Conservation (phyloP, 2,329 filamentous ascomycete species). For the Exophiala sp. region DNA sequence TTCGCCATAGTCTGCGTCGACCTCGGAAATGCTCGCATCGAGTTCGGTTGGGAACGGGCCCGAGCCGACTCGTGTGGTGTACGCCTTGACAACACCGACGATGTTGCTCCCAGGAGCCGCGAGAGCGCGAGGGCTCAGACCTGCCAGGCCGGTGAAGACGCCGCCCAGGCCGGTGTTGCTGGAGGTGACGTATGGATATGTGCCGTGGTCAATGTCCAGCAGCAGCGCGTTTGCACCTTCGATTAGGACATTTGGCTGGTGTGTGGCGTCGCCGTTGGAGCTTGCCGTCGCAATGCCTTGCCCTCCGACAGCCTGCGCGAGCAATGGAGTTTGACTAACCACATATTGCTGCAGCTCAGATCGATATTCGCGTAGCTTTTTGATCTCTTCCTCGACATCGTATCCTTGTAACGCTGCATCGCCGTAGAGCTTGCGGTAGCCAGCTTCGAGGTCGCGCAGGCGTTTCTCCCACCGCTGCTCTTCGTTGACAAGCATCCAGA, state of each 20-base stretch:
- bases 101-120: conserved; percentile 43
- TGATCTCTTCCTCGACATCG: conserved; percentile 58
- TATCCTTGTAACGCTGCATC: conserved; percentile 51
- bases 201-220: conserved; percentile 56
- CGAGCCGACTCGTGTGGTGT: conserved; percentile 58
- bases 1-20: conserved; percentile 38
- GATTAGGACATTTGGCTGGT: conserved; percentile 57
- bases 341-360: conserved; percentile 48
- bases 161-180: conserved; percentile 48
- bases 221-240: conserved; percentile 64
- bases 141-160: conserved; percentile 57
- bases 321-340: conserved; percentile 42
- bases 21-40: conserved; percentile 17
- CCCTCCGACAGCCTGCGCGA: conserved; percentile 22
- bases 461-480: conserved; percentile 29
- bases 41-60: conserved; percentile 62
- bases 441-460: conserved; percentile 31
- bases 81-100: conserved; percentile 64
- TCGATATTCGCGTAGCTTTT: conserved; percentile 43
- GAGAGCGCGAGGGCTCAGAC: conserved; percentile 55
- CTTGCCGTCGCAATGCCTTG: conserved; percentile 29
- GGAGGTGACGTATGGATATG: conserved; percentile 50
- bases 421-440: conserved; percentile 58
- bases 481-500: conserved; percentile 46
- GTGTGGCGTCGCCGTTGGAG: conserved; percentile 37